Evolutionary conservation across 371 early-diverging fungal species (phyloP).

Genomic region (Apophysomyces sp.): DNA sequence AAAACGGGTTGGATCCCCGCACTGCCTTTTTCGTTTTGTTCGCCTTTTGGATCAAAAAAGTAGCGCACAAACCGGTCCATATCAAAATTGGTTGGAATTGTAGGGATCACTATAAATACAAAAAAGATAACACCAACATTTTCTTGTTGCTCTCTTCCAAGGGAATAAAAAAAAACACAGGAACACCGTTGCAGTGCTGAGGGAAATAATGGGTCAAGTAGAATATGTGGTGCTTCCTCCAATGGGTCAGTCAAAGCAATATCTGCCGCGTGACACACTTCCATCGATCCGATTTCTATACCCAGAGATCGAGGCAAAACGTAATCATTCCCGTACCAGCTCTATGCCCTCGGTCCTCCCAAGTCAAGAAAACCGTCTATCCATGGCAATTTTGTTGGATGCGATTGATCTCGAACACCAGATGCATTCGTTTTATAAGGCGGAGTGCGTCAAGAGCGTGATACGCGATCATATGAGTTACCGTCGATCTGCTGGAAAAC

Average conservation of each 20-base stretch:
- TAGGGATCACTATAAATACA: conserved; percentile 10
- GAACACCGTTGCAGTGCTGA: not conserved
- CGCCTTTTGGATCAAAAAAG: conserved; percentile 8
- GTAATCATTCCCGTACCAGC: conserved; percentile 32
- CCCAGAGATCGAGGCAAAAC: conserved; percentile 1
- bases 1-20: not conserved
- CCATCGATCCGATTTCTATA: not conserved
- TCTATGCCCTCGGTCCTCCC: conserved; percentile 39
- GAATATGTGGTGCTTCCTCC: not conserved
- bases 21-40: conserved; percentile 26
- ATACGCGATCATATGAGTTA: conserved; percentile 11
- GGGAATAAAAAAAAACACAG: too few relatives aligned
- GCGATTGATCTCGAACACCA: conserved; percentile 50
- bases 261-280: not conserved
- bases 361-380: conserved; percentile 26
- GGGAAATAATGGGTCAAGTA: not conserved
- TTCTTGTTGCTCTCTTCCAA: conserved; percentile 8
- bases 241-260: not conserved
- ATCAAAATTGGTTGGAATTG: conserved; percentile 47
- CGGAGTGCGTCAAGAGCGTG: conserved; percentile 34
- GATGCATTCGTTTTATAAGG: conserved; percentile 39
- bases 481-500: not conserved
- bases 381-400: conserved; percentile 38
- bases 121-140: not conserved
- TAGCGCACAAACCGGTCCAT: conserved; percentile 18